Percentiles rank a stretch among this genome's conserved stretches.
Conservation (phyloP, 805 yeast species). For the Zygosaccharomyces gambellarensis region DNA sequence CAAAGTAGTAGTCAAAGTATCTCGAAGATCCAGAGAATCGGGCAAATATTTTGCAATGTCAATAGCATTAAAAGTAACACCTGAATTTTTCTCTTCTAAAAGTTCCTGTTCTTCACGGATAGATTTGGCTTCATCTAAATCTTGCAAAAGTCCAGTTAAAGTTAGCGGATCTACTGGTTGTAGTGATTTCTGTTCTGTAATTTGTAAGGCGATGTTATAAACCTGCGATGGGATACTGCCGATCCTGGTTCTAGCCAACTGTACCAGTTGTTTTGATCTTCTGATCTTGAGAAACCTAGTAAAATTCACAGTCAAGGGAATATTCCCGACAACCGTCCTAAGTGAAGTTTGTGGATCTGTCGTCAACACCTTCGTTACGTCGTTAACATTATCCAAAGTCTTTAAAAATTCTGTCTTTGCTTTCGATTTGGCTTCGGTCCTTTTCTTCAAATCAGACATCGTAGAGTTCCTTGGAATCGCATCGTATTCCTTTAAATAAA, state of each 20-base stretch:
- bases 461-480: conserved; percentile 38
- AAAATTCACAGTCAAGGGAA: conserved; percentile 58
- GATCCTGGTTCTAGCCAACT: conserved; percentile 58
- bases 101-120: conserved; percentile 25
- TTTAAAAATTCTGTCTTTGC: conserved; percentile 38
- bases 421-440: conserved; percentile 54
- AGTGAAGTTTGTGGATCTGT: conserved; percentile 35
- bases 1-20: conserved; percentile 42
- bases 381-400: conserved; percentile 33
- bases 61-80: conserved; percentile 38
- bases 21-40: conserved; percentile 40
- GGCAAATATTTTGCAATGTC: conserved; percentile 43
- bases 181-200: conserved; percentile 56
- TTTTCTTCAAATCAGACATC: conserved; percentile 51
- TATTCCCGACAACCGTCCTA: conserved; percentile 43
- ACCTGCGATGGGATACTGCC: conserved; percentile 66
- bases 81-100: conserved; percentile 35
- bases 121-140: conserved; percentile 38
- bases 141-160: conserved; percentile 48
- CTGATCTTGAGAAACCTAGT: conserved; percentile 62
- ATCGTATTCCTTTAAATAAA: conserved; percentile 40
- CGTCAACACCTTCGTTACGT: conserved; percentile 24
- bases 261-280: conserved; percentile 59
- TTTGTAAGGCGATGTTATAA: conserved; percentile 51
- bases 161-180: conserved; percentile 38